Percentiles rank a stretch among this genome's conserved stretches.
Evolutionary conservation across 2,329 filamentous ascomycete genomes (phyloP).

Genomic region (Fusarium xylarioides): DNA sequence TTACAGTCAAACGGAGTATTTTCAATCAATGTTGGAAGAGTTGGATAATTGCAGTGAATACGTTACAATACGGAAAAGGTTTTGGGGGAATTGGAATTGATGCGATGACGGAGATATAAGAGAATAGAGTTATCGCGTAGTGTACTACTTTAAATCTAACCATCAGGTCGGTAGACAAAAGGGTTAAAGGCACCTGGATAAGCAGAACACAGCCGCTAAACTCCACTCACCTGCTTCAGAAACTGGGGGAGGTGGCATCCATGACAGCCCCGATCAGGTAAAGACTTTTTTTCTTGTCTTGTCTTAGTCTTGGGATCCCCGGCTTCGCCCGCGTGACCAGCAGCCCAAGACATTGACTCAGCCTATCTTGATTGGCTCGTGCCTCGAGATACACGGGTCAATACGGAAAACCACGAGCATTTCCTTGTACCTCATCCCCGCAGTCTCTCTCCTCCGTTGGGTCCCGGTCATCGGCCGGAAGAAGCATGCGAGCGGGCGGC

Average conservation of each 20-base stretch:
- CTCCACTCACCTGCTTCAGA: conserved; percentile 18
- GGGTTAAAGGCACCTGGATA: conserved; percentile 26
- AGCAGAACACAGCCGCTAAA: conserved; percentile 12
- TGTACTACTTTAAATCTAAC: conserved; percentile 1
- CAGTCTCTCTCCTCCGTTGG: conserved; percentile 19
- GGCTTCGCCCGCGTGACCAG: conserved; percentile 39
- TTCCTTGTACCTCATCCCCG: conserved; percentile 8
- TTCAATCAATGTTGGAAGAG: conserved; percentile 5
- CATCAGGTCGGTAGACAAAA: conserved; percentile 19
- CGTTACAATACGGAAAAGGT: neutral
- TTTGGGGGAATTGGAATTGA: neutral
- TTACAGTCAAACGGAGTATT: neutral
- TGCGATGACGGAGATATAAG: conserved; percentile 5
- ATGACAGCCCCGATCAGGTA: conserved; percentile 21
- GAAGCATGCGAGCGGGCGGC: conserved; percentile 1
- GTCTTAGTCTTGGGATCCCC: conserved; percentile 28
- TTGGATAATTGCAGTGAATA: neutral
- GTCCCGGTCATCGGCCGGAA: conserved; percentile 26
- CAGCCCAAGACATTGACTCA: neutral
- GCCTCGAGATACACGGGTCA: neutral
- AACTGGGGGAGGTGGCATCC: conserved; percentile 27
- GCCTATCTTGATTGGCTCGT: conserved; percentile 3
- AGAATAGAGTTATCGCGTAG: conserved; percentile 9
- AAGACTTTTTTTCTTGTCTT: conserved; percentile 7
- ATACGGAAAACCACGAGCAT: conserved; percentile 4